Conservation (phyloP, 163 green algal species). For the Prototheca cutis region DNA sequence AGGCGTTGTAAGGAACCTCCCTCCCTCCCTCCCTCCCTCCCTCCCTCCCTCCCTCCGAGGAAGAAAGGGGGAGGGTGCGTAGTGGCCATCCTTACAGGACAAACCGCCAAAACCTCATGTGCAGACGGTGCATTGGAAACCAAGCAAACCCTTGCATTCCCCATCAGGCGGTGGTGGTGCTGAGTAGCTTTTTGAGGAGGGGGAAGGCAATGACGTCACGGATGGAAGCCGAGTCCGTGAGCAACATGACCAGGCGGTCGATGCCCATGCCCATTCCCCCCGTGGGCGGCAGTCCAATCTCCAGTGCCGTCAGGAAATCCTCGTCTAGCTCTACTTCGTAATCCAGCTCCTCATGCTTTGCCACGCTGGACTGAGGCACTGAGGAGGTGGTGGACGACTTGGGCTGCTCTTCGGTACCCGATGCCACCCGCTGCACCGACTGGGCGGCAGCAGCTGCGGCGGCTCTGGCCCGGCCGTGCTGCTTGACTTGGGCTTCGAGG, state of each 20-base stretch:
- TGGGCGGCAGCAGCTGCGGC: conserved; percentile 20
- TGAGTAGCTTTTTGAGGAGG: conserved; percentile 38
- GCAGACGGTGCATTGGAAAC: too few relatives aligned
- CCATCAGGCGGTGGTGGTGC: too few relatives aligned
- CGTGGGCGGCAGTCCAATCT: conserved; percentile 95
- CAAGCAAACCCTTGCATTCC: too few relatives aligned
- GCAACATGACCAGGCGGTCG: conserved; percentile 93
- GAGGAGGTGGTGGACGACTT: too few relatives aligned
- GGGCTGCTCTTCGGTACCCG: too few relatives aligned
- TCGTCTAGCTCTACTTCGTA: conserved; percentile 77
- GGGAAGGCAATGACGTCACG: conserved; percentile 77
- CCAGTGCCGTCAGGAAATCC: conserved; percentile 93
- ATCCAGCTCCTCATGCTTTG: not conserved
- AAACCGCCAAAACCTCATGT: too few relatives aligned
- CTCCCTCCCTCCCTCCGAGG: too few relatives aligned
- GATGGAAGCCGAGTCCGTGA: conserved; percentile 87
- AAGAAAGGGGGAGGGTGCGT: too few relatives aligned
- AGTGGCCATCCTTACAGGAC: too few relatives aligned
- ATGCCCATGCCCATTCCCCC: conserved; percentile 95
- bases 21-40: too few relatives aligned
- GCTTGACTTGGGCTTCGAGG: conserved; percentile 65
- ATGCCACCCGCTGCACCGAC: not conserved
- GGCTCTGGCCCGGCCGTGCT: conserved; percentile 19
- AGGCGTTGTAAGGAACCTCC: too few relatives aligned
- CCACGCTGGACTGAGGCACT: too few relatives aligned